phyloP scores from a whole-genome alignment of 2,329 filamentous ascomycete species.

The Fusarium fujikuroi region DNA sequence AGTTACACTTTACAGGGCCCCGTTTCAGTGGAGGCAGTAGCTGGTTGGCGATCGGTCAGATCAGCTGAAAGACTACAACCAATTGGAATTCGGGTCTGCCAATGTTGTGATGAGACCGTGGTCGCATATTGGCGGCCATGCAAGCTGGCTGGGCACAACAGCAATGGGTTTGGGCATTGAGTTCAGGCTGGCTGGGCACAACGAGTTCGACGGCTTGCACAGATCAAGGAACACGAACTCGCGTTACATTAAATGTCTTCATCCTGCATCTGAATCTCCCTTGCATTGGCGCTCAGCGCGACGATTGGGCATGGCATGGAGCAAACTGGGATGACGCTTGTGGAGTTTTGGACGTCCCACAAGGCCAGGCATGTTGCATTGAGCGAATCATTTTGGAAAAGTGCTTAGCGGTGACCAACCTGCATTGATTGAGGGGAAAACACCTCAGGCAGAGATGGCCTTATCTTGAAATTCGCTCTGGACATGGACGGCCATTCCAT shows the following conservation, averaged over 20 bases:
- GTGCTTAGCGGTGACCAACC: slow-evolving; percentile 30
- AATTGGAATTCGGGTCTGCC: slow-evolving; percentile 4
- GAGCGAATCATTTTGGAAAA: slow-evolving; percentile 27
- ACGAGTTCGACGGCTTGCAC: neutral
- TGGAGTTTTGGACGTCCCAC: slow-evolving; percentile 32
- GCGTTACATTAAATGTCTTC: neutral
- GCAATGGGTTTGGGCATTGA: neutral
- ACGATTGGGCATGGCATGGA: slow-evolving; percentile 32
- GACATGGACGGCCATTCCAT: neutral
- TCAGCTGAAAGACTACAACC: slow-evolving; percentile 19
- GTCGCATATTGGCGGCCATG: slow-evolving; percentile 36
- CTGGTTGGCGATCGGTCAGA: slow-evolving; percentile 25
- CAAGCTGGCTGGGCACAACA: neutral
- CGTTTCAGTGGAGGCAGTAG: slow-evolving; percentile 6
- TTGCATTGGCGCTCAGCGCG: slow-evolving; percentile 39
- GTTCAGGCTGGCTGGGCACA: neutral
- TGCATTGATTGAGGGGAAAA: slow-evolving; percentile 19
- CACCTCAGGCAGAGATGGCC: slow-evolving; percentile 27
- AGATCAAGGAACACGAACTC: neutral
- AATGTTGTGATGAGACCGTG: slow-evolving; percentile 29
- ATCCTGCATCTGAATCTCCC: slow-evolving; percentile 26
- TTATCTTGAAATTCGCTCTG: neutral
- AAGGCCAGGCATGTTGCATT: slow-evolving; percentile 15
- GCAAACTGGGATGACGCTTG: slow-evolving; percentile 25
- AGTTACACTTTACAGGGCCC: slow-evolving; percentile 13